Conservation (phyloP, 2,329 filamentous ascomycete genomes). For the Fusarium caatingaense region DNA sequence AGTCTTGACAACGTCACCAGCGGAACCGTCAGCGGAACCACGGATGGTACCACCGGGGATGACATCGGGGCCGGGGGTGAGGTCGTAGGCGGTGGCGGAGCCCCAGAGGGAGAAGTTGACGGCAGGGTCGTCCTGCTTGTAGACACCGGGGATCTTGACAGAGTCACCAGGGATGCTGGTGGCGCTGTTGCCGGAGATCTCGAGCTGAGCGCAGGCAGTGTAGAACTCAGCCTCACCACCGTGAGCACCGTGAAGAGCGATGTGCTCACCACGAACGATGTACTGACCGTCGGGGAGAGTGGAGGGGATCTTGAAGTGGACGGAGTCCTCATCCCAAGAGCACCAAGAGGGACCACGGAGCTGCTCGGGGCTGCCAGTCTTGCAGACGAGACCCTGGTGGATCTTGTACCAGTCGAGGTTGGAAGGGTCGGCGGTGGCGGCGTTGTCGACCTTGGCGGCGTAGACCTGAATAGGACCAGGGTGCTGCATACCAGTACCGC, state of each 20-base stretch:
- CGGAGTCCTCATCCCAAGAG: conserved; percentile 17
- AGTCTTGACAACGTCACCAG: conserved; percentile 5
- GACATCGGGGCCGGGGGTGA: conserved; percentile 12
- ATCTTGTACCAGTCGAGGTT: conserved; percentile 24
- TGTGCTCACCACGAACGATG: conserved; percentile 36
- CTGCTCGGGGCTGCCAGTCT: conserved; percentile 5
- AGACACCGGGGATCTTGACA: conserved; percentile 21
- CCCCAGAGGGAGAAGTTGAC: conserved; percentile 24
- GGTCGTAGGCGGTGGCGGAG: conserved; percentile 10
- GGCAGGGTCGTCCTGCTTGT: conserved; percentile 20
- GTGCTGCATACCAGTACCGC: conserved; percentile 19
- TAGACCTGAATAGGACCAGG: conserved; percentile 22
- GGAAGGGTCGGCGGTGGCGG: neutral
- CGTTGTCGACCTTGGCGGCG: conserved; percentile 6
- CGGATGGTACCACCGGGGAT: conserved; percentile 24
- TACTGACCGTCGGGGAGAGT: conserved; percentile 25
- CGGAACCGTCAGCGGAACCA: conserved; percentile 6
- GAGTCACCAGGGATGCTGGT: conserved; percentile 10
- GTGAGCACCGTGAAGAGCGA: conserved; percentile 37
- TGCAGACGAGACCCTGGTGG: conserved; percentile 20
- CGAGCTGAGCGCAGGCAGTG: conserved; percentile 37
- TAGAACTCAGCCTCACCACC: conserved; percentile 35
- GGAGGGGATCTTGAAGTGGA: conserved; percentile 25
- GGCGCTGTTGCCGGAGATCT: conserved; percentile 30
- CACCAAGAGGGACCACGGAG: conserved; percentile 22